A percentile compares a stretch with the other conserved stretches of the same genome.
These are phyloP conservation scores for Gaeumannomyces sp. DNA, from an alignment of 2,329 filamentous ascomycete species.

Conservation along the genomic window DNA sequence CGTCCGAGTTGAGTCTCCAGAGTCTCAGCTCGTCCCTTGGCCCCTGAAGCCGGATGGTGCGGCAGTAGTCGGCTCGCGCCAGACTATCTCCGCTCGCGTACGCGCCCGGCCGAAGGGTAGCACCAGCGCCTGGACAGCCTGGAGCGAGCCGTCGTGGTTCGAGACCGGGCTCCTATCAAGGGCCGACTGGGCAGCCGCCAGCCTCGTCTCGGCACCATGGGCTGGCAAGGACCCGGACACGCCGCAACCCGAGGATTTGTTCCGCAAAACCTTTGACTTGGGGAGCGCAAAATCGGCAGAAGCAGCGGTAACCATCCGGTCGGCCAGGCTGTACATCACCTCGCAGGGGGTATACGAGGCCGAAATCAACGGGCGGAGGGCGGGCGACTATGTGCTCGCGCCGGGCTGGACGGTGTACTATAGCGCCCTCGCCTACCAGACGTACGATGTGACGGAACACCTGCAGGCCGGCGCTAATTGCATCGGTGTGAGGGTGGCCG, in stretches of 20 bases:
- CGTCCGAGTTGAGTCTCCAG: constrained; percentile 7
- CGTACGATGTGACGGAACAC: constrained; percentile 32
- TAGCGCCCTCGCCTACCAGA: constrained; percentile 33
- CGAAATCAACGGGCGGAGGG: constrained; percentile 27
- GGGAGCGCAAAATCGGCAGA: not conserved
- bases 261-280: constrained; percentile 16
- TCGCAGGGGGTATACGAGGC: constrained; percentile 28
- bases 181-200: constrained; percentile 12
- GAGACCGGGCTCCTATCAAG: constrained; percentile 14
- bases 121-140: constrained; percentile 7
- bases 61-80: constrained; percentile 11
- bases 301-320: not conserved
- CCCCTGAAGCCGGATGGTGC: constrained; percentile 18
- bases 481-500: constrained; percentile 33
- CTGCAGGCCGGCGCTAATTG: constrained; percentile 20
- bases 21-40: constrained; percentile 30
- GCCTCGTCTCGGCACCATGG: constrained; percentile 4
- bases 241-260: constrained; percentile 14
- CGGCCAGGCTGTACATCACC: constrained; percentile 29
- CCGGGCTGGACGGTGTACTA: constrained; percentile 38
- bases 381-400: constrained; percentile 26
- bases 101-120: not conserved
- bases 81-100: constrained; percentile 13
- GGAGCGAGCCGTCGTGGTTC: constrained; percentile 16
- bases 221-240: not conserved